These are phyloP conservation scores for Claviceps spartinae DNA, from an alignment of 2,329 filamentous ascomycete species.

Conservation along the genomic window DNA sequence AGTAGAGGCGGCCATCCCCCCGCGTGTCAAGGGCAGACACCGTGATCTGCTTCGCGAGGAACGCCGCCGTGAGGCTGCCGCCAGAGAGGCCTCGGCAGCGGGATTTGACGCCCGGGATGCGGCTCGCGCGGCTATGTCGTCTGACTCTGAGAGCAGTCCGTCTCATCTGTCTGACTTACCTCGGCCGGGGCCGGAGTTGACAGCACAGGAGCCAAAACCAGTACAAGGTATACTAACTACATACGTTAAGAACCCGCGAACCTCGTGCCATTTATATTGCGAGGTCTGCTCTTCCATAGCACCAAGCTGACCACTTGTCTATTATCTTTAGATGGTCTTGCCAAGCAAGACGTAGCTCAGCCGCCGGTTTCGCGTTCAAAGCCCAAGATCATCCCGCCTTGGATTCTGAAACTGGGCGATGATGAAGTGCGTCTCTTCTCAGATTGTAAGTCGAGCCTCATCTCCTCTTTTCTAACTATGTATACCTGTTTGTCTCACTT, in stretches of 20 bases:
- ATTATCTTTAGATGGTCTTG: neutral
- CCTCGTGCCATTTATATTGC: too few species aligned
- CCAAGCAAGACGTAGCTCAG: neutral
- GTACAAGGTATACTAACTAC: too few species aligned
- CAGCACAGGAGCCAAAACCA: too few species aligned
- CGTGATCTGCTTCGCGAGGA: constrained; percentile 3
- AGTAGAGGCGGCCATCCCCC: neutral
- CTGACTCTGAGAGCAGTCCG: neutral
- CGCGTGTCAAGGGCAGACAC: constrained; percentile 1
- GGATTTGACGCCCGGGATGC: neutral
- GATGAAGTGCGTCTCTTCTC: neutral
- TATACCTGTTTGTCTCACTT: neutral
- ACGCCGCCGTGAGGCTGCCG: neutral
- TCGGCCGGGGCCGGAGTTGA: too few species aligned
- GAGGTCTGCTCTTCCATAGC: too few species aligned
- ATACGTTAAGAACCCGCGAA: too few species aligned
- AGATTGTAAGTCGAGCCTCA: neutral
- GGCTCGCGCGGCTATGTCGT: neutral
- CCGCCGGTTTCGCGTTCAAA: neutral
- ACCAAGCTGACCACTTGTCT: neutral
- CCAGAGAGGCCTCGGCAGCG: neutral
- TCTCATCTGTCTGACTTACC: too few species aligned
- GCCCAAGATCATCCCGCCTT: neutral
- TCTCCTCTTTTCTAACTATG: neutral
- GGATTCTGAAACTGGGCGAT: neutral